A percentile compares a stretch with the other conserved stretches of the same genome.
Conservation (phyloP, 768 basidiomycete species). For the Heimioporus sp. region DNA sequence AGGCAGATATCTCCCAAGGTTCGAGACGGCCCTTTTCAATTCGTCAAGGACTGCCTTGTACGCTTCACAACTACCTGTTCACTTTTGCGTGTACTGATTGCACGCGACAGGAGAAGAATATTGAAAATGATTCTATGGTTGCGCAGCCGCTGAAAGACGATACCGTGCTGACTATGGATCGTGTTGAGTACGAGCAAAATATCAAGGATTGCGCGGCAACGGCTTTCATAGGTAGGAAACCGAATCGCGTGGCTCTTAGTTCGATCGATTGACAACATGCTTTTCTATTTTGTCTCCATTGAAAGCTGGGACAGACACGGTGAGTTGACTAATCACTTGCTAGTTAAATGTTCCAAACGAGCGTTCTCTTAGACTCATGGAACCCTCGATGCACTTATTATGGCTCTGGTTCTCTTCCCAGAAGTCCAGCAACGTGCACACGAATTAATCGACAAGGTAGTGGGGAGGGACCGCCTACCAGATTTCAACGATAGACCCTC, state of each 20-base stretch:
- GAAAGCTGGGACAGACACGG: conserved; percentile 17
- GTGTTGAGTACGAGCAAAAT: conserved; percentile 11
- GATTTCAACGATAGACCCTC: conserved; percentile 15
- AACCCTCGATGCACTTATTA: conserved; percentile 10
- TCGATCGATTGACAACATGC: neutral
- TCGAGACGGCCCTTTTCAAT: conserved; percentile 19
- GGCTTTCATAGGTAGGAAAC: conserved; percentile 18
- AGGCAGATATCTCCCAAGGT: conserved; percentile 10
- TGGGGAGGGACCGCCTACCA: conserved; percentile 18
- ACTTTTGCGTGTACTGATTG: neutral
- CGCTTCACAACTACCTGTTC: neutral
- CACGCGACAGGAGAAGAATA: conserved; percentile 16
- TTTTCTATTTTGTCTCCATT: neutral
- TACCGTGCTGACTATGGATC: neutral
- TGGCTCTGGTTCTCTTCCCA: conserved; percentile 20
- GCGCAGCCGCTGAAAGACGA: conserved; percentile 13
- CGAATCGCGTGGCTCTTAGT: neutral
- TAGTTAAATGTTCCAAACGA: neutral
- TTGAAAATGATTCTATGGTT: conserved; percentile 24
- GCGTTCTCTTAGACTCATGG: conserved; percentile 12
- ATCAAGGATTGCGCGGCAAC: conserved; percentile 18
- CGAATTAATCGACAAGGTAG: conserved; percentile 11
- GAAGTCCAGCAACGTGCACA: conserved; percentile 22
- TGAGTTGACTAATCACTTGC: neutral
- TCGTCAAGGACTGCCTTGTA: conserved; percentile 21